Percentiles rank a stretch among this genome's conserved stretches.
These are phyloP conservation scores for Umbelopsis ramanniana DNA, from an alignment of 192 early-diverging fungal genomes.

Conservation along the genomic window DNA sequence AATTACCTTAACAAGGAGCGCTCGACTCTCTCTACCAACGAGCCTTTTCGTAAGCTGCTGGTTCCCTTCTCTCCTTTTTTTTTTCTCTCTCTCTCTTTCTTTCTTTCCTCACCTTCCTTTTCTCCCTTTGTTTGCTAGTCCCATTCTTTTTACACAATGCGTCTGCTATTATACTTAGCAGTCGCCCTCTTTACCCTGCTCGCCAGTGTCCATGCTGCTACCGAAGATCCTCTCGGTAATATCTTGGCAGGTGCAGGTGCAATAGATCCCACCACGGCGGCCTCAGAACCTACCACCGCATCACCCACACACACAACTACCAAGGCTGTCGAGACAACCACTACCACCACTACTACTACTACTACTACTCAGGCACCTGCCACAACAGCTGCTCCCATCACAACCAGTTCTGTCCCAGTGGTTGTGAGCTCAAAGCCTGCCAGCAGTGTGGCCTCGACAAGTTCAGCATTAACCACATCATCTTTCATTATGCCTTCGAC, in stretches of 20 bases:
- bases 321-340: no score
- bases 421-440: not conserved
- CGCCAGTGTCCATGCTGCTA: not conserved
- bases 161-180: slow-evolving; percentile 14
- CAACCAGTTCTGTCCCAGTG: not conserved
- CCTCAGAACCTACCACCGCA: not conserved
- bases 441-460: not conserved
- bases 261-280: not conserved
- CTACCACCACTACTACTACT: no score
- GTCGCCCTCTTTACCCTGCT: not conserved
- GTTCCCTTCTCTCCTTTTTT: not conserved
- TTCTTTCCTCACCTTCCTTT: not conserved
- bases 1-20: slow-evolving; percentile 2
- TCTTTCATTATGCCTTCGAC: slow-evolving; percentile 10
- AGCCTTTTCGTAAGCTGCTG: not conserved
- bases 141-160: slow-evolving; percentile 23
- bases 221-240: not conserved
- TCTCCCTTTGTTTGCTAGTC: slow-evolving; percentile 1
- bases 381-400: not conserved
- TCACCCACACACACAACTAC: not conserved
- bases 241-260: not conserved
- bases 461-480: not conserved
- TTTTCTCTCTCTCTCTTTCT: not conserved
- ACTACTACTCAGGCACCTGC: not conserved
- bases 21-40: slow-evolving; percentile 5